These are phyloP conservation scores for Sclerotinia glacialis DNA, from an alignment of 2,329 filamentous ascomycete genomes.

Conservation along the genomic window DNA sequence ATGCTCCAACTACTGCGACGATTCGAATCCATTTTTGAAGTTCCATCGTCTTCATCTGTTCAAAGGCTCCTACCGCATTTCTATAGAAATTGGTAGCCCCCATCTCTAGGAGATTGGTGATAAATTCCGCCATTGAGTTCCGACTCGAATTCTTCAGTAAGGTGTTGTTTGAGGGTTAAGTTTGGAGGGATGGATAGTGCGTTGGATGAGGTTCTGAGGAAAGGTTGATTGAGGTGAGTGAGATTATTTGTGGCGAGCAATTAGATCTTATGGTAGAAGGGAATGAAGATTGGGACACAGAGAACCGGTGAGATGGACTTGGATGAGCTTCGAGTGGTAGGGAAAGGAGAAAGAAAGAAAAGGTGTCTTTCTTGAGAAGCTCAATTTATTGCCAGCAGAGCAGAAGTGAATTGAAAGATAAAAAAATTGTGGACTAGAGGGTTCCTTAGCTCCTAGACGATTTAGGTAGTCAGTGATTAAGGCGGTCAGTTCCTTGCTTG, in stretches of 20 bases:
- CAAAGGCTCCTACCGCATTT: conserved; percentile 43
- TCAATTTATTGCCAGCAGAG: not conserved
- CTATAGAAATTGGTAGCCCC: conserved; percentile 30
- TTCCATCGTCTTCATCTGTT: conserved; percentile 42
- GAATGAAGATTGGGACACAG: not conserved
- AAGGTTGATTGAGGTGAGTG: not conserved
- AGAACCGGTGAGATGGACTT: not conserved
- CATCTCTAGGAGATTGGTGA: conserved; percentile 21
- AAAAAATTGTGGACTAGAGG: conserved; percentile 2
- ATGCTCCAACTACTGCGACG: conserved; percentile 68
- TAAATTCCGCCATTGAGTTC: conserved; percentile 5
- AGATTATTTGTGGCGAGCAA: not conserved
- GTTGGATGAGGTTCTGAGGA: no score
- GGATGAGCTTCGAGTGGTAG: no score
- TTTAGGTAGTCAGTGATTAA: not conserved
- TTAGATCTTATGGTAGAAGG: not conserved
- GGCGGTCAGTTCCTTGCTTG: not conserved
- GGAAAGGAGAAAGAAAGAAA: not conserved
- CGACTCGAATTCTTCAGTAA: not conserved
- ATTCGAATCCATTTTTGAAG: conserved; percentile 63
- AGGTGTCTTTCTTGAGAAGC: not conserved
- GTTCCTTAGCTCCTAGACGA: not conserved
- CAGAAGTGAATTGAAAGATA: not conserved
- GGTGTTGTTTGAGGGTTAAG: not conserved
- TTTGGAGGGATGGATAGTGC: not conserved